phyloP scores from a whole-genome alignment of 805 yeast species.

The Jamesozyma gamospora region DNA sequence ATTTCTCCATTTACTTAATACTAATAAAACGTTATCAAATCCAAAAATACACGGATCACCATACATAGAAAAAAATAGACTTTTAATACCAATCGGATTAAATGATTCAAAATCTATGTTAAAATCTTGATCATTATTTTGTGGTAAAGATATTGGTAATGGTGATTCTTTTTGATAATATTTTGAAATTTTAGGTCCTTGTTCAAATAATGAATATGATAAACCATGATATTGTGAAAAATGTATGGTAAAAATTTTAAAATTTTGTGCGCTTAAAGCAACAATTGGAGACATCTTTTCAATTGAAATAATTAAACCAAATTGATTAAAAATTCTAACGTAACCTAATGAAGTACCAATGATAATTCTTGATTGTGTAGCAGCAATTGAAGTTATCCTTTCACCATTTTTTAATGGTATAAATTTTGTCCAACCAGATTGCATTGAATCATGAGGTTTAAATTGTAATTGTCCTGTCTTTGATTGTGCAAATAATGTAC shows the following conservation, averaged over 20 bases:
- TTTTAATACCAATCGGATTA: slow-evolving; percentile 36
- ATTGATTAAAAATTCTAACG: slow-evolving; percentile 56
- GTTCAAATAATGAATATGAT: slow-evolving; percentile 23
- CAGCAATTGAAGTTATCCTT: slow-evolving; percentile 54
- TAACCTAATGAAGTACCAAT: slow-evolving; percentile 73
- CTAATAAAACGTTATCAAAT: slow-evolving; percentile 58
- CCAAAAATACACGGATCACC: slow-evolving; percentile 91
- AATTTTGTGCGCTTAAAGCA: slow-evolving; percentile 54
- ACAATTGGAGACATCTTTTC: slow-evolving; percentile 66
- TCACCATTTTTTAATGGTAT: slow-evolving; percentile 46
- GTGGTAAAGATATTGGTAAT: slow-evolving; percentile 33
- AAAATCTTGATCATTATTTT: slow-evolving; percentile 24
- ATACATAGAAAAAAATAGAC: slow-evolving; percentile 74
- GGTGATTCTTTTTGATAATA: slow-evolving; percentile 37
- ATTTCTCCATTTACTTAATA: slow-evolving; percentile 71
- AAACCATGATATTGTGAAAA: slow-evolving; percentile 22
- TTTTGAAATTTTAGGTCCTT: slow-evolving; percentile 18
- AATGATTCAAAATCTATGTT: slow-evolving; percentile 18
- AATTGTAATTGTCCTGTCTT: slow-evolving; percentile 43
- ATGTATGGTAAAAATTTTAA: slow-evolving; percentile 46
- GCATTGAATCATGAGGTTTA: slow-evolving; percentile 56
- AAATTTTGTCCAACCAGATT: slow-evolving; percentile 61
- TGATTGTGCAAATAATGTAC: slow-evolving; percentile 51
- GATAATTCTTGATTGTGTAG: slow-evolving; percentile 50
- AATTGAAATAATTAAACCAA: slow-evolving; percentile 63